Evolutionary conservation across 305 asterid species (phyloP).

Genomic region (Fraxinus paxiana): DNA sequence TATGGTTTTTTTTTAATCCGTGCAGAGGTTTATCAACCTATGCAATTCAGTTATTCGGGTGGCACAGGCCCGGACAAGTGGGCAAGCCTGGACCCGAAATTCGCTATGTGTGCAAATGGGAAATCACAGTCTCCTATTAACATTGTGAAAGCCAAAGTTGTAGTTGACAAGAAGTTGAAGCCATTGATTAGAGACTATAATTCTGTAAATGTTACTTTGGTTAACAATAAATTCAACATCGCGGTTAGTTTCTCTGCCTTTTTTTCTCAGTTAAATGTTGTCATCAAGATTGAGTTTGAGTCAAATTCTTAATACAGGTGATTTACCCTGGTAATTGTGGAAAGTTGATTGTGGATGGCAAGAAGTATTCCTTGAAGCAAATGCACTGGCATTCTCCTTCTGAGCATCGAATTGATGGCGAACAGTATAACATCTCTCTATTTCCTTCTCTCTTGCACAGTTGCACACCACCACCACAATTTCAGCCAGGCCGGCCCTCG

Average conservation of each 20-base stretch:
- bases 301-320: conserved; percentile 42
- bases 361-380: conserved; percentile 54
- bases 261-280: neutral
- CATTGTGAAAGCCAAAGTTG: conserved; percentile 36
- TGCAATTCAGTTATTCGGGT: conserved; percentile 62
- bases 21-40: conserved; percentile 27
- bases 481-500: neutral
- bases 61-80: conserved; percentile 69
- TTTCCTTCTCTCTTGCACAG: neutral
- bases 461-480: neutral
- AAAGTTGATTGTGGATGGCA: conserved; percentile 42
- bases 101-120: conserved; percentile 57
- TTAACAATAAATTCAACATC: conserved; percentile 66
- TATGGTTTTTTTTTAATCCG: neutral
- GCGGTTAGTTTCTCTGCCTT: conserved; percentile 48
- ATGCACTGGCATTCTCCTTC: conserved; percentile 59
- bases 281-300: neutral
- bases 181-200: conserved; percentile 56
- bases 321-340: conserved; percentile 59
- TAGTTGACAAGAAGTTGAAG: conserved; percentile 42
- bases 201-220: conserved; percentile 54
- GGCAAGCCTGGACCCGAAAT: conserved; percentile 68
- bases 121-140: conserved; percentile 72
- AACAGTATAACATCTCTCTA: conserved; percentile 25
- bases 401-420: conserved; percentile 43